These are phyloP conservation scores for Chamaecrista fasciculata DNA, from an alignment of 306 rosid genomes.

Conservation along the genomic window DNA sequence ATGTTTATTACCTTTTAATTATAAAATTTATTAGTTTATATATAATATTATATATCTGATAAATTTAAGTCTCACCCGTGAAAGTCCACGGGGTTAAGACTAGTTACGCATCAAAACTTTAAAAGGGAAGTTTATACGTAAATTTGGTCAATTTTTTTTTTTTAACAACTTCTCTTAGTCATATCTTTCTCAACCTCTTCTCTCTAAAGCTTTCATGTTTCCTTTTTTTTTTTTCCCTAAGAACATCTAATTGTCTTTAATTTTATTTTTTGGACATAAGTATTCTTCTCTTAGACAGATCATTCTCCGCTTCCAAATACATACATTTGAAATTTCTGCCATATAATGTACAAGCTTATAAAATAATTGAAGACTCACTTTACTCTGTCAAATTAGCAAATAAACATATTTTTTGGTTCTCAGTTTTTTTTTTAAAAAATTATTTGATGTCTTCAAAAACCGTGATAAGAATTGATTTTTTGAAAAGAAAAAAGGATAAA, in stretches of 20 bases:
- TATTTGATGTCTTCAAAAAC: neutral
- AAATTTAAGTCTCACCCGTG: no score
- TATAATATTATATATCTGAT: no score
- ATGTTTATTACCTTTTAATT: no score
- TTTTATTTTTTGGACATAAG: neutral
- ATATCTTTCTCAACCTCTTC: constrained; percentile 2
- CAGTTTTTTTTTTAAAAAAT: no score
- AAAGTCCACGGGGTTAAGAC: no score
- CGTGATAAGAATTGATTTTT: neutral
- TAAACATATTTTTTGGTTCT: no score
- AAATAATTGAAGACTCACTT: no score
- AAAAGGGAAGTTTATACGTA: neutral
- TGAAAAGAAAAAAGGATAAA: no score
- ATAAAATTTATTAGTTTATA: no score
- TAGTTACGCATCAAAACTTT: neutral
- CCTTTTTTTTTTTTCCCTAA: neutral
- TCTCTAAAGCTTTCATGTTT: neutral
- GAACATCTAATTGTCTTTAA: neutral
- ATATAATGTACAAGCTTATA: neutral
- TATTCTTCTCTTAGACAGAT: neutral
- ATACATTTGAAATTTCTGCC: neutral
- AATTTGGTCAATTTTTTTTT: no score
- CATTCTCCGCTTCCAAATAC: neutral
- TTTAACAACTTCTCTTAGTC: no score
- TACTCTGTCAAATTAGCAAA: no score